Percentiles rank a stretch among this genome's conserved stretches.
These are phyloP conservation scores for Wallemia ichthyophaga DNA, from an alignment of 1,284 basidiomycete genomes.

Conservation along the genomic window DNA sequence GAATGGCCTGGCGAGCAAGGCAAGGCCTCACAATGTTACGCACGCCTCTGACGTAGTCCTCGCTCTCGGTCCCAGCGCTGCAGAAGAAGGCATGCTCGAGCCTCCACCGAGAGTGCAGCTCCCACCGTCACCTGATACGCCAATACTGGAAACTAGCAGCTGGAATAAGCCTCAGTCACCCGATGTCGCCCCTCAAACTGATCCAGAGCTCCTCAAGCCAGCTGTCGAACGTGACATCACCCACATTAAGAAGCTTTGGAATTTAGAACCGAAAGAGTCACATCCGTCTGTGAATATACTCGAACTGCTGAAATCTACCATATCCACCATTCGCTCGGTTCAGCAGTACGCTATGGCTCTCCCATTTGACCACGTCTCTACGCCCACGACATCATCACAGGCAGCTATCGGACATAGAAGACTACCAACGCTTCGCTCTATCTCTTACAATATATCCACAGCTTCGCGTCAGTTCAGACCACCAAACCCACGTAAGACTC, in stretches of 20 bases:
- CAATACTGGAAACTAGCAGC: neutral
- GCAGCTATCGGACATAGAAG: constrained; percentile 18
- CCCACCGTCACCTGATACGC: constrained; percentile 7
- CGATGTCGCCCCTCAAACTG: constrained; percentile 27
- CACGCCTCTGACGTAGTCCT: constrained; percentile 7
- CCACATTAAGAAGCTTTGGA: constrained; percentile 21
- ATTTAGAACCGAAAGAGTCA: neutral
- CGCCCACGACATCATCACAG: constrained; percentile 20
- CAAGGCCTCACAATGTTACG: constrained; percentile 27
- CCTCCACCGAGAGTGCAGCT: constrained; percentile 36
- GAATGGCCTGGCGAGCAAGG: constrained; percentile 38
- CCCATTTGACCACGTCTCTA: constrained; percentile 25
- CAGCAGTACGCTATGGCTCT: constrained; percentile 48
- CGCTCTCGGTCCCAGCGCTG: constrained; percentile 34
- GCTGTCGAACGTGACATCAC: constrained; percentile 35
- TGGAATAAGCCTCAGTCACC: constrained; percentile 11
- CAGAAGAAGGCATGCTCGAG: constrained; percentile 20
- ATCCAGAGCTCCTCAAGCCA: constrained; percentile 37
- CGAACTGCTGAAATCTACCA: constrained; percentile 35
- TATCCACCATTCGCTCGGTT: constrained; percentile 39
- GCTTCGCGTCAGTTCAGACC: neutral
- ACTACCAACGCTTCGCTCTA: constrained; percentile 15
- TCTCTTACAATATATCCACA: constrained; percentile 1
- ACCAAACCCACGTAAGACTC: constrained; percentile 3
- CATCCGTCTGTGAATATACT: constrained; percentile 24